Evolutionary conservation across 495 filamentous ascomycete species (phyloP).

Genomic region (Hyaloscypha finlandica): DNA sequence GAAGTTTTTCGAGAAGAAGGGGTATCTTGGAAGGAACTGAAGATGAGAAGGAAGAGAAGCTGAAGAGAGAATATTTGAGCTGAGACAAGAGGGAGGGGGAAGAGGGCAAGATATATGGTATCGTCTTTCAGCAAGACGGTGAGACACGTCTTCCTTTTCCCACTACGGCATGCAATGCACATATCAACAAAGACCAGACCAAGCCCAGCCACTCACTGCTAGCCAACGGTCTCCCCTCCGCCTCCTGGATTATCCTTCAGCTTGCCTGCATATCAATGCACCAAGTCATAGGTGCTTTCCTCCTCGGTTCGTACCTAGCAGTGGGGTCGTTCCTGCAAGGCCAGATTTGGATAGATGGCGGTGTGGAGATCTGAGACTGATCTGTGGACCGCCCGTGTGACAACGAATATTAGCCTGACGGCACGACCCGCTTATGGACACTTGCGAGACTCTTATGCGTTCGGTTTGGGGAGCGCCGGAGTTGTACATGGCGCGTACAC

Average conservation of each 20-base stretch:
- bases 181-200: conserved; percentile 10
- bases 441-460: conserved; percentile 19
- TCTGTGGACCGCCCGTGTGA: conserved; percentile 18
- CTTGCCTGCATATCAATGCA: conserved; percentile 26
- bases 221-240: conserved; percentile 15
- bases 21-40: conserved; percentile 9
- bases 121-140: conserved; percentile 20
- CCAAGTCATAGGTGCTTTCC: conserved; percentile 25
- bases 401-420: conserved; percentile 26
- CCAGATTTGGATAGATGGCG: conserved; percentile 16
- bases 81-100: not conserved
- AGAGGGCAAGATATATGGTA: conserved; percentile 11
- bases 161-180: not conserved
- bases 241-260: conserved; percentile 18
- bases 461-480: not conserved
- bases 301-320: conserved; percentile 13
- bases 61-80: not conserved
- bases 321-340: conserved; percentile 28
- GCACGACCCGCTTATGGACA: conserved; percentile 26
- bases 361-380: conserved; percentile 20
- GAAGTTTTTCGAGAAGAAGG: conserved; percentile 9
- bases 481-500: not conserved
- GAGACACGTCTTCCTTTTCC: conserved; percentile 10
- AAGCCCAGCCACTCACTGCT: not conserved
- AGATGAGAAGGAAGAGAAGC: conserved; percentile 6